Evolutionary conservation across 257 asterid genomes (phyloP), one percentile per base, ranked within the genome.

Genomic region (Eustoma russellianum): DNA sequence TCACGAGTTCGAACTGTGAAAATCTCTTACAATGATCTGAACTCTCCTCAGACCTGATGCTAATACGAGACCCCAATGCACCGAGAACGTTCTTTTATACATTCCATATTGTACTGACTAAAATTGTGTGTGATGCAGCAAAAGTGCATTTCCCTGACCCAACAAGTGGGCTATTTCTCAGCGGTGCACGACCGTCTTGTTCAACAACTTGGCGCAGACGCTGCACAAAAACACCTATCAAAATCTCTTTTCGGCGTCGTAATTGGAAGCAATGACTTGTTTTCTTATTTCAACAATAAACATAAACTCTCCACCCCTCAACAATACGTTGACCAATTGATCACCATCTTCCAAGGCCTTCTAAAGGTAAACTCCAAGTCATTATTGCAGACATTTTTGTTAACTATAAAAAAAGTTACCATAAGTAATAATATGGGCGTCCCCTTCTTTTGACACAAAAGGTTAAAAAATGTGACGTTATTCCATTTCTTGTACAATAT

Each of bases 221-320:
- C 56, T 5, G 86, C 66, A 6, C 65, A 71, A 14, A 56, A 77
- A 16, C 88, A 79, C 49, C 61, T 86, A 7, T 68, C 88, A 1
- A 79, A 82, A 41, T 83, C 97, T 11, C 7, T 82, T 2, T 83
- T 83, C 46, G 57, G 74, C 7, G 16, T 83, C 14, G 83, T 83
- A 7, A 86, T 90, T 6, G 97, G 96, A 15, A 90, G 84, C 83
- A 90, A 86, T 45, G 96, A 90, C 61, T 55, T 86, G 14, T 76
- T 83, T 18, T 65, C 41, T 55, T 75, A 79, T 63, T 86, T 78
- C 6, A 56, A 74, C 0, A 57, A 53, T 5, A 9, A 35, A 3
- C 17, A 61, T 0, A 28, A 58, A 10, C 59, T 60, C 4, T 63
- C 46, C 59, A 2, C 83, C 12, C 88, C 87, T 14, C 85, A 85